Evolutionary conservation across 768 basidiomycete genomes (phyloP).

Genomic region (Lactarius indigo): DNA sequence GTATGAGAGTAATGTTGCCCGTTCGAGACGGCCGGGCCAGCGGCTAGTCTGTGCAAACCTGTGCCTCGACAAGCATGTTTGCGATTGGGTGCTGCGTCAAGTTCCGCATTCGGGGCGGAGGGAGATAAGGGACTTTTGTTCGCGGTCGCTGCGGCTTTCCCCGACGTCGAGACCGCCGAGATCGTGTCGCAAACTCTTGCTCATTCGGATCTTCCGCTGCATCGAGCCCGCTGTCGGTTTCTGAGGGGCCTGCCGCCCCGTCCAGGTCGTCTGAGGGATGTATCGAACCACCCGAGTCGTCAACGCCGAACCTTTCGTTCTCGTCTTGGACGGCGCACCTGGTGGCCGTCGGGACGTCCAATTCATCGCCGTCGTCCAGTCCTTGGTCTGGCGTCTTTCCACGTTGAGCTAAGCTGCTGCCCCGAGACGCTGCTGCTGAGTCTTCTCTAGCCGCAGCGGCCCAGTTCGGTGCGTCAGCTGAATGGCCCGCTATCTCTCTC

Average conservation of each 20-base stretch:
- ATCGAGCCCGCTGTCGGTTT: conserved; percentile 4
- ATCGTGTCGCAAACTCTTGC: background rate
- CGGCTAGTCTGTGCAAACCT: background rate
- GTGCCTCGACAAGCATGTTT: background rate
- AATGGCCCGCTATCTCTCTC: background rate
- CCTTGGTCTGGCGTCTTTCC: background rate
- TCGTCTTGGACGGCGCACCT: conserved; percentile 17
- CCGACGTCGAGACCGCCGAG: conserved; percentile 9
- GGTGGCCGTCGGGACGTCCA: background rate
- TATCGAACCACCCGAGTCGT: conserved; percentile 12
- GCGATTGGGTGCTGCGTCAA: background rate
- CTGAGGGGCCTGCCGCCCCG: background rate
- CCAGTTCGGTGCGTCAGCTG: conserved; percentile 18
- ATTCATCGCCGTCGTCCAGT: background rate
- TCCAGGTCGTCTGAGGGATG: conserved; percentile 14
- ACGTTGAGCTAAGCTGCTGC: background rate
- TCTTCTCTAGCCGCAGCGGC: conserved; percentile 12
- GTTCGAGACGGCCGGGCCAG: background rate
- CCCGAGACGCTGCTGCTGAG: background rate
- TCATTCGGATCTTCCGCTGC: conserved; percentile 5
- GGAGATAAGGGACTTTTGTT: conserved; percentile 7
- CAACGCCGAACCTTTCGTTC: conserved; percentile 1
- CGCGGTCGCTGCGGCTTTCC: conserved; percentile 11
- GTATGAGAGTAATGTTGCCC: background rate
- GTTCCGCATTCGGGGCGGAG: conserved; percentile 19